Evolutionary conservation across 306 rosid genomes (phyloP), one percentile per base, ranked within the genome.

Genomic region (Lablab purpureus): DNA sequence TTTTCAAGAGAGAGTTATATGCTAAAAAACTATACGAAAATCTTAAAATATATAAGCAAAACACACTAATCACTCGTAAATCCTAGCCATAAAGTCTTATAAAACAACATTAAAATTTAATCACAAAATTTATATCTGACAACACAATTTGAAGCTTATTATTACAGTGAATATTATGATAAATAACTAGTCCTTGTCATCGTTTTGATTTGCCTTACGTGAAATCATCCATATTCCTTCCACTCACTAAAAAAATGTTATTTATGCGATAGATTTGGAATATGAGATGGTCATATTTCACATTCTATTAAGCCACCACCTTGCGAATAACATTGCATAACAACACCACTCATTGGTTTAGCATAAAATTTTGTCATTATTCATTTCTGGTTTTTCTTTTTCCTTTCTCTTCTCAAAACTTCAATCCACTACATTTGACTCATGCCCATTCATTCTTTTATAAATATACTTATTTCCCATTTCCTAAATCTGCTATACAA

Each of bases 261-360:
- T 13, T 76, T 30, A 28, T 49, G 25, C 25, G 23, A 30, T 45
- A 30, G 2, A 65, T 64, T 50, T 30, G 1, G 52, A 43, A 30
- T 34, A 40, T 19, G 17, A 28, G n/a, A n/a, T 10, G 3, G 45
- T 66, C 21, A 67, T 30, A 75, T 19, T 69, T 37, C 46, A 67
- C 30, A 55, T 59, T 77, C 59, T n/a, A 68, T 75, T 22, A 22
- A 36, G 22, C 52, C 49, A 30, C 25, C 30, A 56, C 58, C 41
- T 67, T 65, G 21, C 34, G 2, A 14, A 58, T 58, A 17, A 45
- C 32, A 4, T 66, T 32, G 0, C 34, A 34, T 58, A 18, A 69
- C 40, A 28, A 11, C 8, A 52, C 11, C 9, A 21, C 34, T 66
- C 23, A 56, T 66, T 51, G 47, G 41, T 74, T 56, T 74, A 74